phyloP scores from a whole-genome alignment of 305 asterid species.

The Fraxinus latifolia region DNA sequence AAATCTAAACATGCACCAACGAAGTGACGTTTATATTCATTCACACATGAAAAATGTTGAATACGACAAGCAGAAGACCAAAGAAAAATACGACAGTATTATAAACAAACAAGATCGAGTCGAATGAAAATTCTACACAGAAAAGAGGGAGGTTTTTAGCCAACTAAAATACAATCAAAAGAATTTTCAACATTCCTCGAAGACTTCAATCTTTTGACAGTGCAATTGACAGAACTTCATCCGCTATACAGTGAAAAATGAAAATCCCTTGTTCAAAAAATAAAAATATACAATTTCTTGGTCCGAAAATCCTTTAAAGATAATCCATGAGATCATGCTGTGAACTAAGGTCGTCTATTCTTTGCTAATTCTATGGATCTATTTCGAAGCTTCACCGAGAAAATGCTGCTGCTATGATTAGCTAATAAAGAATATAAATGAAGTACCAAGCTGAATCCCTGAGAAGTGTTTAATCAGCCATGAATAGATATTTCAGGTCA shows the following conservation, averaged over 20 bases:
- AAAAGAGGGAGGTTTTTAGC: not conserved
- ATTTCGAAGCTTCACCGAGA: constrained; percentile 27
- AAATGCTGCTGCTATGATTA: constrained; percentile 36
- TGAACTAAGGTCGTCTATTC: constrained; percentile 24
- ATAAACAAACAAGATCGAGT: not conserved
- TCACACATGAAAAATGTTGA: not conserved
- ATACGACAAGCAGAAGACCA: not conserved
- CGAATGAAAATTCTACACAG: not conserved
- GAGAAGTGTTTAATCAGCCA: constrained; percentile 27
- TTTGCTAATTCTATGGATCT: constrained; percentile 35
- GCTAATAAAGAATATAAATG: constrained; percentile 36
- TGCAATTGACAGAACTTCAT: constrained; percentile 19
- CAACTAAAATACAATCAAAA: constrained; percentile 34
- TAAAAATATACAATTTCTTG: constrained; percentile 23
- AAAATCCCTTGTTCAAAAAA: constrained; percentile 34
- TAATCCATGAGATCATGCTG: constrained; percentile 33
- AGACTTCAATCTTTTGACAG: constrained; percentile 25
- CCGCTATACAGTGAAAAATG: constrained; percentile 41
- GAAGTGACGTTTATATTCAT: not conserved
- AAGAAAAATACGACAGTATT: not conserved
- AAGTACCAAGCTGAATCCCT: constrained; percentile 18
- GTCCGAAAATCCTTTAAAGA: constrained; percentile 16
- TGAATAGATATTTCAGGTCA: constrained; percentile 83
- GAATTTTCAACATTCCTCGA: constrained; percentile 24
- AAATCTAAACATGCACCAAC: not conserved